Conservation (phyloP, 2,329 filamentous ascomycete species). For the Aspergillus texensis region DNA sequence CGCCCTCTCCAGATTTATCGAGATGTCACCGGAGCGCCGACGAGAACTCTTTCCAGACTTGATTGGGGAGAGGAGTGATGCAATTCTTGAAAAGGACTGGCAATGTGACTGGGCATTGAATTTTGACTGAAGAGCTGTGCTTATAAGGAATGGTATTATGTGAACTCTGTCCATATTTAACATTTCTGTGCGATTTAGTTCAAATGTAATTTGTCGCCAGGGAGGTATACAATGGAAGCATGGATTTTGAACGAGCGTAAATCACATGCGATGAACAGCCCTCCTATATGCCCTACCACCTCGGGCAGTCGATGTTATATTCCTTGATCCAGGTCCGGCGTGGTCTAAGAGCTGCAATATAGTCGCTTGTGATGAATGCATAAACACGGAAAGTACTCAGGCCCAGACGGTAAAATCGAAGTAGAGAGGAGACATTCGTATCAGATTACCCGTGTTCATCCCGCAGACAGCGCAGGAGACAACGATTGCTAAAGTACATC, state of each 20-base stretch:
- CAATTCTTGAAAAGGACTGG: constrained; percentile 57
- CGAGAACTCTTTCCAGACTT: constrained; percentile 53
- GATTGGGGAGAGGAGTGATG: constrained; percentile 59
- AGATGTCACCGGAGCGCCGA: constrained; percentile 58
- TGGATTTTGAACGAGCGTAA: neutral
- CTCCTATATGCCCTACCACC: neutral
- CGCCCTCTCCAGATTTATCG: constrained; percentile 52
- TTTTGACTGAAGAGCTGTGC: constrained; percentile 11
- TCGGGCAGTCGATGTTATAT: neutral
- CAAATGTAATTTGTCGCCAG: neutral
- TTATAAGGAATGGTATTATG: neutral
- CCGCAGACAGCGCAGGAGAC: constrained; percentile 18
- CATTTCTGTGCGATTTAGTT: neutral
- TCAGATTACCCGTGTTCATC: constrained; percentile 32
- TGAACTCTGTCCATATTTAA: neutral
- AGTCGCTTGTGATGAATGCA: neutral
- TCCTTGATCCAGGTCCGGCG: neutral
- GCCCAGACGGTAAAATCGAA: neutral
- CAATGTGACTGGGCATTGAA: constrained; percentile 32
- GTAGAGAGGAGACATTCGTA: constrained; percentile 36
- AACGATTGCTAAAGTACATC: constrained; percentile 36
- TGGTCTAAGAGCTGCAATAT: neutral
- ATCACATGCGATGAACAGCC: neutral
- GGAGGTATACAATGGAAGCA: neutral
- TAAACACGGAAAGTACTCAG: neutral